A percentile compares a stretch with the other conserved stretches of the same genome.
Conservation (phyloP, 208 protist species). For the Crithidia expoeki region DNA sequence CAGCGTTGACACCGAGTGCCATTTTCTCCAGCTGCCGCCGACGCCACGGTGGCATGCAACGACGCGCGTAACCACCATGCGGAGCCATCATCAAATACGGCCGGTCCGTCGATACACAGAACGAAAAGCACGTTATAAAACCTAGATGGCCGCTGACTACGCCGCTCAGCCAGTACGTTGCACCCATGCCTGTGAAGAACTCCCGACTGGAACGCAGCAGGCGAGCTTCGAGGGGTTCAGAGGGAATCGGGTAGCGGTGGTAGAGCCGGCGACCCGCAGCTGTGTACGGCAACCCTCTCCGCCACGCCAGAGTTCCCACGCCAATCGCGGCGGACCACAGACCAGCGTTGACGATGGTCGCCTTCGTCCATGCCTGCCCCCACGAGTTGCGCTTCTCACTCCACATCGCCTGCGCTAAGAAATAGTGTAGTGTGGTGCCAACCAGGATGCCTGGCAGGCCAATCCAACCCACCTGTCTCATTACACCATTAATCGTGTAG, state of each 20-base stretch:
- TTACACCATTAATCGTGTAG: conserved; percentile 79
- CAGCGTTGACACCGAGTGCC: conserved; percentile 31
- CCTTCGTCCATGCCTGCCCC: conserved; percentile 90
- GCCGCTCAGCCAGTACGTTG: conserved; percentile 82
- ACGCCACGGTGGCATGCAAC: conserved; percentile 84
- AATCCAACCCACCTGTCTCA: conserved; percentile 79
- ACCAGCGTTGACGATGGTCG: conserved; percentile 65
- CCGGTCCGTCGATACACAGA: conserved; percentile 70
- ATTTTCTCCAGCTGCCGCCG: conserved; percentile 63
- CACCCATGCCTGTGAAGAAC: conserved; percentile 86
- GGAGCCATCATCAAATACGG: conserved; percentile 89
- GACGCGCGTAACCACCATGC: conserved; percentile 63
- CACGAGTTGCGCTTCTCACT: conserved; percentile 76
- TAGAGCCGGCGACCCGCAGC: conserved; percentile 66
- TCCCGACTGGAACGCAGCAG: conserved; percentile 60
- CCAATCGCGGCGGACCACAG: conserved; percentile 63
- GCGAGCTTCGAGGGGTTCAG: conserved; percentile 72
- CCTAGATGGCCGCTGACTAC: conserved; percentile 72
- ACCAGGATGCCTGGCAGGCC: conserved; percentile 67
- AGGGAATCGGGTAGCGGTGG: conserved; percentile 78
- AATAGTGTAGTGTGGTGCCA: conserved; percentile 79
- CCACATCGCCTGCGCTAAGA: conserved; percentile 88
- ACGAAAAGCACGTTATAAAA: conserved; percentile 63
- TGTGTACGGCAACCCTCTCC: conserved; percentile 55
- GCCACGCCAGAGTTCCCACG: conserved; percentile 67